Conservation (phyloP, 2,329 filamentous ascomycete species). For the Cadophora sp. region DNA sequence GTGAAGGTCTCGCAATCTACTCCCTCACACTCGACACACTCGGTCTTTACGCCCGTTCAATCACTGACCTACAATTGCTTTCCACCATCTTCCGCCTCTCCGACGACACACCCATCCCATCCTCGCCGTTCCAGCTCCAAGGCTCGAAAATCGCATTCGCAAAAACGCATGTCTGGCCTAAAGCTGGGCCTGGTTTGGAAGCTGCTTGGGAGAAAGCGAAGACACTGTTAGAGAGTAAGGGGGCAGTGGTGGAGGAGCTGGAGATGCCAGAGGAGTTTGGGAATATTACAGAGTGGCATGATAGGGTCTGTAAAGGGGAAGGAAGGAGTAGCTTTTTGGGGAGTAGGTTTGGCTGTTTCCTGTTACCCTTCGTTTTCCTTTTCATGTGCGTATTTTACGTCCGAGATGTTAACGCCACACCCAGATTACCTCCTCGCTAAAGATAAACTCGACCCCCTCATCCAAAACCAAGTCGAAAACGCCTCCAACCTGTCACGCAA, state of each 20-base stretch:
- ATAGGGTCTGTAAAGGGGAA: conserved; percentile 56
- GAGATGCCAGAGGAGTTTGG: conserved; percentile 57
- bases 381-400: not conserved
- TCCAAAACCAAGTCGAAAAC: conserved; percentile 61
- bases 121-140: conserved; percentile 46
- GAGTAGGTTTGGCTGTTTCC: conserved; percentile 31
- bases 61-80: conserved; percentile 64
- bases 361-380: not conserved
- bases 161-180: conserved; percentile 59
- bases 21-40: conserved; percentile 66
- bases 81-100: conserved; percentile 58
- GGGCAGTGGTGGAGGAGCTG: conserved; percentile 63
- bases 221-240: conserved; percentile 50
- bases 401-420: not conserved
- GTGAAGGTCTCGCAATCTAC: conserved; percentile 66
- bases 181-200: conserved; percentile 52
- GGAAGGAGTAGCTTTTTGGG: conserved; percentile 58
- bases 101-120: conserved; percentile 52
- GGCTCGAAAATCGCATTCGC: conserved; percentile 61
- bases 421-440: conserved; percentile 58
- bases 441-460: conserved; percentile 51
- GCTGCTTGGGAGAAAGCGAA: conserved; percentile 51
- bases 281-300: conserved; percentile 58
- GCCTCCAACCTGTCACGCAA: conserved; percentile 50
- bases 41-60: conserved; percentile 63